Conservation (phyloP, 1,139 yeast species). For the Kluyveromyces sp. region DNA sequence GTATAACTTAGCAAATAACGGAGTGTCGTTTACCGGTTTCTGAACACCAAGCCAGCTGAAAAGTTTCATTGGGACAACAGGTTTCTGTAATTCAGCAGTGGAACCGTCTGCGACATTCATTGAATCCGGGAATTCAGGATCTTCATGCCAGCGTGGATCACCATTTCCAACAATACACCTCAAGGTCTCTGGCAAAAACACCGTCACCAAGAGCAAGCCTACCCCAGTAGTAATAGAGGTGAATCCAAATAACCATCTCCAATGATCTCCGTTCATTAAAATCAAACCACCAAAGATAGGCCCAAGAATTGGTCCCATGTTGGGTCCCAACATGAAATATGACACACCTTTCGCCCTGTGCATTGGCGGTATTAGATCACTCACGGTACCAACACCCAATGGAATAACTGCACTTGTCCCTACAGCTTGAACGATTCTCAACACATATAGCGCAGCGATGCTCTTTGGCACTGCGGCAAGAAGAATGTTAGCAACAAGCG, state of each 20-base stretch:
- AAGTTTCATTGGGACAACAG: constrained; percentile 12
- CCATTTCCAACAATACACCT: constrained; percentile 53
- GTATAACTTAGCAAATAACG: constrained; percentile 26
- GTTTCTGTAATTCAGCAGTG: too few species aligned
- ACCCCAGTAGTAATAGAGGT: constrained; percentile 40
- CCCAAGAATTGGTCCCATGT: constrained; percentile 51
- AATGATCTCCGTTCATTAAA: constrained; percentile 35
- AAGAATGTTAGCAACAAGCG: constrained; percentile 42
- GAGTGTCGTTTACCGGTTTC: constrained; percentile 23
- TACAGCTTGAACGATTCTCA: constrained; percentile 46
- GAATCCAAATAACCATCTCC: constrained; percentile 57
- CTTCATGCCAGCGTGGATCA: constrained; percentile 26
- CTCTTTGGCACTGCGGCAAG: constrained; percentile 44
- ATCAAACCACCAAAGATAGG: constrained; percentile 42
- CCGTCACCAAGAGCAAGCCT: constrained; percentile 37
- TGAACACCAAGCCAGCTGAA: constrained; percentile 24
- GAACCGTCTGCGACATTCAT: constrained; percentile 12
- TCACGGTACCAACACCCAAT: constrained; percentile 51
- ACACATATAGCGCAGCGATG: constrained; percentile 37
- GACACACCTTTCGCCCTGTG: constrained; percentile 46
- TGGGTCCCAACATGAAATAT: constrained; percentile 54
- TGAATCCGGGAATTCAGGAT: neutral
- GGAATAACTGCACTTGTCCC: constrained; percentile 50
- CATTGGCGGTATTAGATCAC: constrained; percentile 44
- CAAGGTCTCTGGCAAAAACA: constrained; percentile 48